These are phyloP conservation scores for Zymoseptoria crescenta DNA, from an alignment of 2,329 filamentous ascomycete genomes.

Conservation along the genomic window DNA sequence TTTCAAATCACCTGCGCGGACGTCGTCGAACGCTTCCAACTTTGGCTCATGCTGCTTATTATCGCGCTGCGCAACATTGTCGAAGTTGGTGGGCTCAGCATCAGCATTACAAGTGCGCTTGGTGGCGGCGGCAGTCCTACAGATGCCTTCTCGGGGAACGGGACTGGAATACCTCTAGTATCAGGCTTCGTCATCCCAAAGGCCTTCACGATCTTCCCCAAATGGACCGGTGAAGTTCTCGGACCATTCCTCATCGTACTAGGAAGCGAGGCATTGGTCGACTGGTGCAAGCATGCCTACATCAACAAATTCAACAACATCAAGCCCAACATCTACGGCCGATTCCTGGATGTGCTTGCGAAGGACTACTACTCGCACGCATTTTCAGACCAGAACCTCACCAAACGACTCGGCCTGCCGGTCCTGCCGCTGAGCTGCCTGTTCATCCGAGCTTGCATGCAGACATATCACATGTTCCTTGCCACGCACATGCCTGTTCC, in stretches of 20 bases:
- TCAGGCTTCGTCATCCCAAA: conserved; percentile 74
- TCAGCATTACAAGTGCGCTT: conserved; percentile 27
- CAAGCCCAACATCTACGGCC: conserved; percentile 78
- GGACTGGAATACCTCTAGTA: conserved; percentile 38
- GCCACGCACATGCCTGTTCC: conserved; percentile 76
- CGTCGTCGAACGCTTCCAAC: conserved; percentile 91
- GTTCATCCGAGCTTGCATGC: conserved; percentile 87
- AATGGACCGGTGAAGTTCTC: conserved; percentile 79
- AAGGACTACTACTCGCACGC: conserved; percentile 98
- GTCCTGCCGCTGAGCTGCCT: conserved; percentile 89
- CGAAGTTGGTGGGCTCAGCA: conserved; percentile 78
- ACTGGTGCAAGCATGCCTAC: conserved; percentile 95
- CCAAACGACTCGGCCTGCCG: conserved; percentile 79
- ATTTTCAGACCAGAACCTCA: conserved; percentile 83
- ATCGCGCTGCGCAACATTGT: conserved; percentile 95
- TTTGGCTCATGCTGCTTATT: conserved; percentile 95
- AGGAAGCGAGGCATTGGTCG: conserved; percentile 92
- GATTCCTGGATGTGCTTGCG: conserved; percentile 85
- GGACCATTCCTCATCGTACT: conserved; percentile 91
- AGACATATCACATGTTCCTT: conserved; percentile 97
- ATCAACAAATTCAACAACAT: conserved; percentile 99
- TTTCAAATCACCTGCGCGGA: conserved; percentile 96
- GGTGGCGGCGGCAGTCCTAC: conserved; percentile 13
- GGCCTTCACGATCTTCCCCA: conserved; percentile 83
- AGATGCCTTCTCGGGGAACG: conserved; percentile 31